These are phyloP conservation scores for Cystobasidiaceae sp. DNA, from an alignment of 1,284 basidiomycete species.

Conservation along the genomic window DNA sequence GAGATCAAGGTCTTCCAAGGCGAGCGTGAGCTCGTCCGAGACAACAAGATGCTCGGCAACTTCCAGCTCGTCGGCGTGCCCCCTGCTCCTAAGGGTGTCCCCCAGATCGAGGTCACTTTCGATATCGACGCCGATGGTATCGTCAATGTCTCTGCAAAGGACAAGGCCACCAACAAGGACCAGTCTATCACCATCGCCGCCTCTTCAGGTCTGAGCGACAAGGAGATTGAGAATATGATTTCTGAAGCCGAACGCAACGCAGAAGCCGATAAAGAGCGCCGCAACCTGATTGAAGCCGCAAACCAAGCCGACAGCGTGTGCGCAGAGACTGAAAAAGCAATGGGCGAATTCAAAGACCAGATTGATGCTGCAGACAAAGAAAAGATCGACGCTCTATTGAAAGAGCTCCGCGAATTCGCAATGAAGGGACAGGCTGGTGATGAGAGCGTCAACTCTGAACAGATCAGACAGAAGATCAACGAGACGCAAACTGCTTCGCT, in stretches of 20 bases:
- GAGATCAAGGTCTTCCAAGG: slow-evolving; percentile 71
- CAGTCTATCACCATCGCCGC: slow-evolving; percentile 91
- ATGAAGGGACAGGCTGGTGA: slow-evolving; percentile 86
- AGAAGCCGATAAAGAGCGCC: slow-evolving; percentile 68
- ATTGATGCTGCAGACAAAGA: slow-evolving; percentile 86
- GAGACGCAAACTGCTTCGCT: slow-evolving; percentile 96
- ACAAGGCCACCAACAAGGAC: slow-evolving; percentile 96
- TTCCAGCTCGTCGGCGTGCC: slow-evolving; percentile 98
- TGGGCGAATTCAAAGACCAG: slow-evolving; percentile 97
- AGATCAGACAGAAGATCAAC: slow-evolving; percentile 85
- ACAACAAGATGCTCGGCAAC: slow-evolving; percentile 99
- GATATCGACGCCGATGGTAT: slow-evolving; percentile 86
- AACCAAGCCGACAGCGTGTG: slow-evolving; percentile 96
- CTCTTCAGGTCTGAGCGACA: slow-evolving; percentile 90
- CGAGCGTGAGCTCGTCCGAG: slow-evolving; percentile 92
- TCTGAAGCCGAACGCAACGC: slow-evolving; percentile 89
- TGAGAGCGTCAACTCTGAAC: slow-evolving; percentile 69
- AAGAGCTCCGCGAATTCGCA: slow-evolving; percentile 85
- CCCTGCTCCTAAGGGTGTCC: slow-evolving; percentile 94
- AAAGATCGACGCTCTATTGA: slow-evolving; percentile 80
- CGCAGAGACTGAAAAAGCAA: slow-evolving; percentile 91
- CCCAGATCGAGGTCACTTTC: slow-evolving; percentile 97
- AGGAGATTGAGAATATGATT: slow-evolving; percentile 97
- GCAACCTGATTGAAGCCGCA: slow-evolving; percentile 85
- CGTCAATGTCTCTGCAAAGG: slow-evolving; percentile 91